A percentile compares a stretch with the other conserved stretches of the same genome.
Evolutionary conservation across 2,329 filamentous ascomycete species (phyloP).

Genomic region (Botrytis hyacinthi): DNA sequence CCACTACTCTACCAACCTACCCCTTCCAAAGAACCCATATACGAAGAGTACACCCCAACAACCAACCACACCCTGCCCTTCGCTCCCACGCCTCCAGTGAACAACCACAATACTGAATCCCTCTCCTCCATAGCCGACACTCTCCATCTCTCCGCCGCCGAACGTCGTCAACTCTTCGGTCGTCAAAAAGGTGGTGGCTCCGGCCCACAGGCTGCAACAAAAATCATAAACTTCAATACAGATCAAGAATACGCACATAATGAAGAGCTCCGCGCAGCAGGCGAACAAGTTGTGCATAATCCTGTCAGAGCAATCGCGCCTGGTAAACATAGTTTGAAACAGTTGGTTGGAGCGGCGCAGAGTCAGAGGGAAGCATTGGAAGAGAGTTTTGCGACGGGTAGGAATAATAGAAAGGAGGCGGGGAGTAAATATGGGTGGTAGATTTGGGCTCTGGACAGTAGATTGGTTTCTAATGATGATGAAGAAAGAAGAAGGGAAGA

Average conservation of each 20-base stretch:
- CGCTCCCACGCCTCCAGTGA: constrained; percentile 33
- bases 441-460: neutral
- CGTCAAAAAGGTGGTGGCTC: constrained; percentile 52
- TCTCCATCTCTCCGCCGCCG: constrained; percentile 73
- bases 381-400: constrained; percentile 83
- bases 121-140: constrained; percentile 71
- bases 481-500: neutral
- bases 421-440: constrained; percentile 82
- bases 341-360: constrained; percentile 79
- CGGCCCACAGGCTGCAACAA: constrained; percentile 47
- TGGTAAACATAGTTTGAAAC: constrained; percentile 84
- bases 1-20: constrained; percentile 48
- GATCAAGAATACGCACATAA: constrained; percentile 85
- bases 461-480: neutral
- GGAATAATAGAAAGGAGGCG: constrained; percentile 76
- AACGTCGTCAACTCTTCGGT: constrained; percentile 82
- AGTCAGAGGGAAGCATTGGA: constrained; percentile 84
- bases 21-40: constrained; percentile 30
- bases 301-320: constrained; percentile 79
- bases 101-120: constrained; percentile 46
- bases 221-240: constrained; percentile 83
- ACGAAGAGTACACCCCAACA: constrained; percentile 37
- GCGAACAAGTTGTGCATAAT: constrained; percentile 71
- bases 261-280: constrained; percentile 67
- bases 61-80: constrained; percentile 31